Evolutionary conservation across 495 filamentous ascomycete genomes (phyloP).

Genomic region (Xylaria palmicola): DNA sequence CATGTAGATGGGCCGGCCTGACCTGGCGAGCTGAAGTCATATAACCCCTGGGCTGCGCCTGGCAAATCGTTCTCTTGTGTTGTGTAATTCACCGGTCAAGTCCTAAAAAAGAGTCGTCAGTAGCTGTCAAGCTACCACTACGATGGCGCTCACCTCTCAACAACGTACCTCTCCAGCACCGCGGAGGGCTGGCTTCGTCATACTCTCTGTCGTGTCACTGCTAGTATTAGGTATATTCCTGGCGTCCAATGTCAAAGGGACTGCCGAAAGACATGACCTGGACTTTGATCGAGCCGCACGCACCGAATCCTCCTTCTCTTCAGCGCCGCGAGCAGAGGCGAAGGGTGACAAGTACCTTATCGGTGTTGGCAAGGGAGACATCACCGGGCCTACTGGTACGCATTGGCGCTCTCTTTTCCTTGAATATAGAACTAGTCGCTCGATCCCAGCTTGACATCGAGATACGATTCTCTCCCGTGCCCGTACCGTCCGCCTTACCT

Average conservation of each 20-base stretch:
- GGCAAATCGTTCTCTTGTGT: neutral
- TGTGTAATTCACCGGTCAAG: neutral
- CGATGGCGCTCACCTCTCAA: slow-evolving; percentile 2
- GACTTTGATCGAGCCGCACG: slow-evolving; percentile 15
- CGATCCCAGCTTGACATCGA: slow-evolving; percentile 1
- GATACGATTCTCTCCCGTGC: neutral
- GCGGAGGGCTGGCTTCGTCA: slow-evolving; percentile 17
- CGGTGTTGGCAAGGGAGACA: slow-evolving; percentile 90
- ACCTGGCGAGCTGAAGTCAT: slow-evolving; percentile 7
- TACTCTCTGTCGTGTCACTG: slow-evolving; percentile 27
- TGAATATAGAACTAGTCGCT: neutral
- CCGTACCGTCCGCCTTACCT: neutral
- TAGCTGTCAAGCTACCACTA: slow-evolving; percentile 1
- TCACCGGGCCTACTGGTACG: slow-evolving; percentile 67
- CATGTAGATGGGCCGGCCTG: neutral
- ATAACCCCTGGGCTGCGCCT: neutral
- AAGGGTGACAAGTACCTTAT: slow-evolving; percentile 65
- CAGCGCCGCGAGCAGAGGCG: slow-evolving; percentile 26
- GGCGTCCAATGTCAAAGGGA: slow-evolving; percentile 15
- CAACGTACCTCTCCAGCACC: slow-evolving; percentile 1
- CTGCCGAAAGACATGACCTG: slow-evolving; percentile 11
- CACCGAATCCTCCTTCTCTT: slow-evolving; percentile 8
- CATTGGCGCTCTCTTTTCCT: slow-evolving; percentile 47
- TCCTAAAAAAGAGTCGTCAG: neutral
- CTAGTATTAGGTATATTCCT: slow-evolving; percentile 28